Base-by-base conservation (phyloP, 805 yeast species). In the Yarrowia divulgata region DNA sequence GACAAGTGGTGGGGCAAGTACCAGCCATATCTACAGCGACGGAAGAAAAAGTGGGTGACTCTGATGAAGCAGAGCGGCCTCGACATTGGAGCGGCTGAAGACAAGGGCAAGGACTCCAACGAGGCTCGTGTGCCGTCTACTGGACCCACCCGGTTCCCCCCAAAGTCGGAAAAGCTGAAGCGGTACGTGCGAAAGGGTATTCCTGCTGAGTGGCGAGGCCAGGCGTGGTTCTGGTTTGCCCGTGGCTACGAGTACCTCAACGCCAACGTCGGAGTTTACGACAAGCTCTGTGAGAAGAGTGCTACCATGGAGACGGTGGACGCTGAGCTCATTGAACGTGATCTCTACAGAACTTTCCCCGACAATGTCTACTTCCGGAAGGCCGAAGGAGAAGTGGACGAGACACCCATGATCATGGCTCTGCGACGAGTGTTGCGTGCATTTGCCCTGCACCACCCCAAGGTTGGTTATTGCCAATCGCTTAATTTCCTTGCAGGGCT, bases 181-280 rank as follows among this genome's bases (percentile, higher is more conserved):
- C 84, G 96, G 70, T 88, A 91, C 74, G 86, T 95, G 13, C 84
- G 98, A 69, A 90, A 90, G 76, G 99, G 99, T 13, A 88, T 94
- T 12, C 98, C 99, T 0, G 93, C 97, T 0, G 97, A 92, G 76
- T 94, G 97, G 98, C 82, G 99, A 73, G 99, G 99, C 1, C 85
- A 86, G 72, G 97, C 98, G 0, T 94, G 99, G 99, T 94, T 95
- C 83, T 89, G 87, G 81, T 94, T 91, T 78, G 97, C 97, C 9
- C 88, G 88, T 34, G 99, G 98, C 2, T 84, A 87, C 69, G 95
- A 90, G 67, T 84, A 84, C 72, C 78, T 92, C 69, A 87, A 85
- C 72, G 86, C 87, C 48, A 87, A 93, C 75, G 81, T 80, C 16
- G 97, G 97, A 0, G 84, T 90, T 1, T 95, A 93, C 77, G 90